Percentiles rank a stretch among this genome's conserved stretches.
Conservation (phyloP, 192 early-diverging fungal species). For the Backusella australiensis region DNA sequence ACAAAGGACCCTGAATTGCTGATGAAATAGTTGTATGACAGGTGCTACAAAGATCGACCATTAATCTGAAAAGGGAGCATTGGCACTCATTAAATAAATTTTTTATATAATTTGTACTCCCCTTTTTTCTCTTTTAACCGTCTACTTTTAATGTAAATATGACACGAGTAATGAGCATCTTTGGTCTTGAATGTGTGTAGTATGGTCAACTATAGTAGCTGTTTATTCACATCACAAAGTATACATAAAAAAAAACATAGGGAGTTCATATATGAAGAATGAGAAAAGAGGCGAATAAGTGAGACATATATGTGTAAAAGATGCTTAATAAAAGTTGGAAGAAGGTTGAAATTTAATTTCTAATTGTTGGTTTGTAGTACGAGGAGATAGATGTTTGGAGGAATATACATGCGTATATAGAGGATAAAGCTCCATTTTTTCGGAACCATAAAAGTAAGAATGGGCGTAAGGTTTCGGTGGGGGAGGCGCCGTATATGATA, state of each 20-base stretch:
- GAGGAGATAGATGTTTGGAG: not conserved
- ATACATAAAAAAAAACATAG: not conserved
- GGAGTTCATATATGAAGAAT: not conserved
- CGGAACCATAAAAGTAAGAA: not conserved
- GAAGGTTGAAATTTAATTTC: not conserved
- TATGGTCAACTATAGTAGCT: not conserved
- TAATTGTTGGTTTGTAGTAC: not conserved
- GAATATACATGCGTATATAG: not conserved
- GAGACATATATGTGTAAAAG: not conserved
- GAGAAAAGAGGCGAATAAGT: not conserved
- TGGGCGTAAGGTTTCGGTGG: not conserved
- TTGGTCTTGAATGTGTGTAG: not conserved
- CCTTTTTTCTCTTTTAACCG: not conserved
- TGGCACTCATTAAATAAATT: not conserved
- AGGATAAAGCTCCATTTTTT: not conserved
- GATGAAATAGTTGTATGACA: not conserved
- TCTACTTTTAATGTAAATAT: not conserved
- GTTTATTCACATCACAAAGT: not conserved
- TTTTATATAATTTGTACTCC: not conserved
- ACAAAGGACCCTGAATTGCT: not conserved
- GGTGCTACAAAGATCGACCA: not conserved
- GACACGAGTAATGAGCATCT: not conserved
- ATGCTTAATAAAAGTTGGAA: not conserved
- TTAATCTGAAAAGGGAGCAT: not conserved
- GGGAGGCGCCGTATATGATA: not conserved